phyloP scores from a whole-genome alignment of 495 filamentous ascomycete genomes.

The Penicillium robsamsonii region DNA sequence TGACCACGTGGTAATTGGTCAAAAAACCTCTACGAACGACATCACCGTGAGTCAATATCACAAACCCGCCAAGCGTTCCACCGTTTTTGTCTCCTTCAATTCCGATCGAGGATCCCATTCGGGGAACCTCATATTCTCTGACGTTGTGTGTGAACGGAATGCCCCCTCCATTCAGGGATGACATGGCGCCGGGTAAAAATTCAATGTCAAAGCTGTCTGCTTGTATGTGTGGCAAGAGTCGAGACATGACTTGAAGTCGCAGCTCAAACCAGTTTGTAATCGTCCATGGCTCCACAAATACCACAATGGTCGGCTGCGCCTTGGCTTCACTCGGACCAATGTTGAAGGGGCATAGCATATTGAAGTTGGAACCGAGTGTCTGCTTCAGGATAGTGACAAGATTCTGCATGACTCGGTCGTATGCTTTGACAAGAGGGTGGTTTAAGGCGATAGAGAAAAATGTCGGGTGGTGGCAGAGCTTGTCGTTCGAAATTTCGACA shows the following conservation, averaged over 20 bases:
- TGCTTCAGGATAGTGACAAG: too few relatives aligned
- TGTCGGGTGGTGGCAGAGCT: too few relatives aligned
- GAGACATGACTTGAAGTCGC: not conserved
- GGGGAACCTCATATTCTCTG: not conserved
- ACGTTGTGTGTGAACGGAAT: not conserved
- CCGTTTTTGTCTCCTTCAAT: not conserved
- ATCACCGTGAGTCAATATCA: not conserved
- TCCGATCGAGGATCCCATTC: not conserved
- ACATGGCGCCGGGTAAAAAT: not conserved
- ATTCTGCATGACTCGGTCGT: too few relatives aligned
- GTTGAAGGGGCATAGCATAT: too few relatives aligned
- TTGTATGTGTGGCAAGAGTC: not conserved
- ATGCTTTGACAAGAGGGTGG: too few relatives aligned
- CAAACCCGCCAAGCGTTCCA: not conserved
- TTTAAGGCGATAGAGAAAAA: too few relatives aligned
- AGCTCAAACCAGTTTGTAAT: too few relatives aligned
- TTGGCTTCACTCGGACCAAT: too few relatives aligned
- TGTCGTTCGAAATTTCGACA: too few relatives aligned
- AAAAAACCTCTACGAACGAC: not conserved
- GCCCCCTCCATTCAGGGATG: not conserved
- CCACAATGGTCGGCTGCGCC: too few relatives aligned
- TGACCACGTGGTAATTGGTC: not conserved
- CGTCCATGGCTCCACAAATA: too few relatives aligned
- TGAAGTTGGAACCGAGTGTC: too few relatives aligned
- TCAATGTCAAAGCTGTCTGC: not conserved